Base-by-base conservation (phyloP, 2,329 filamentous ascomycete genomes). In the Curvularia eragrostidis region DNA sequence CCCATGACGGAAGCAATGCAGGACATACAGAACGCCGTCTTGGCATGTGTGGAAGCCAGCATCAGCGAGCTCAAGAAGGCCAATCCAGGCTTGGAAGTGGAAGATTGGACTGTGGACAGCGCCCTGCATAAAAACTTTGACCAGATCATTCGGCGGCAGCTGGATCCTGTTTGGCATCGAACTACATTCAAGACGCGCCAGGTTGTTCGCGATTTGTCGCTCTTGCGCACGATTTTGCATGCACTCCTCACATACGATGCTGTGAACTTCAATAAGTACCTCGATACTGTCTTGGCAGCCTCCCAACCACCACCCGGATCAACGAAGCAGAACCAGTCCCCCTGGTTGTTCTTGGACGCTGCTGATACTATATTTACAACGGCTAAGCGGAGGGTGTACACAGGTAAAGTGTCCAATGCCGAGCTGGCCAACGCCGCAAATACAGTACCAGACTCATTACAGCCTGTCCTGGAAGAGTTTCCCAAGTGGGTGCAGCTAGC, bases 121-220 rank as follows among this genome's bases (percentile, higher is more conserved):
- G 94, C 94, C 34, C 79, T 98, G 59, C 90, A 97, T 65, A 91
- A 90, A 71, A 96, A 93, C 69, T 99, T 99, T 75, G 95, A 98
- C 74, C 82, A 91, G 59, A 89, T 93, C 54, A 88, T 99, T 49
- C 86, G 94, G 61, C 86, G 93, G 56, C 95, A 99, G 76, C 81
- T 99, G 18, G 93, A 98, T 71, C 93, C 94, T 4, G 93, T 98
- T 57, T 99, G 95, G 95, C 95, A 99, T 79, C 87, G 95, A 52
- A 91, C 97, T 50, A 97, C 91, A 75, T 96, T 91, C 84, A 93
- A 95, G 77, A 98, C 94, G 2, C 91, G 90, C 69, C 93, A 97
- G 77, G 97, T 99, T 66, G 94, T 96, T 55, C 90, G 89, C 68
- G 95, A 98, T 73, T 77, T 99, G 66, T 90, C 89, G 0, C 88